These are phyloP conservation scores for Pestalotiopsis sp. DNA, from an alignment of 2,329 filamentous ascomycete species.

Conservation along the genomic window DNA sequence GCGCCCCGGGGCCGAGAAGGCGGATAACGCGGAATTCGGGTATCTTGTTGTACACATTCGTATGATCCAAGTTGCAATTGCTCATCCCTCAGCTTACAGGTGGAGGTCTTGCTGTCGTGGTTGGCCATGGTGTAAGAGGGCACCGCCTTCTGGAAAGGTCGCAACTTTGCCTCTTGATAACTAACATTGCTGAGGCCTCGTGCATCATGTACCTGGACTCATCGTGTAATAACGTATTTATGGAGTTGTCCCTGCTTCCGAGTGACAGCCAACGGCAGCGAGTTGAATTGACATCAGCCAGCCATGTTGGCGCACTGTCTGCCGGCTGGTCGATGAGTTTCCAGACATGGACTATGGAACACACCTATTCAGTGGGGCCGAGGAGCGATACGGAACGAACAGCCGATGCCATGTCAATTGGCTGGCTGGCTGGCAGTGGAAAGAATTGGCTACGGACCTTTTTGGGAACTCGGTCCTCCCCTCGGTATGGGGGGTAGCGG, in stretches of 20 bases:
- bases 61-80: not conserved
- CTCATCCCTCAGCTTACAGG: not conserved
- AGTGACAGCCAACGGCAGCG: not conserved
- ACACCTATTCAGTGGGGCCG: constrained; percentile 5
- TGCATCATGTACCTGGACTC: not conserved
- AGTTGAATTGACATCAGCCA: not conserved
- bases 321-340: not conserved
- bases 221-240: not conserved
- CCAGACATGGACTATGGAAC: not conserved
- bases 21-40: no score
- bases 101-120: not conserved
- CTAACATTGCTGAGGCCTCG: not conserved
- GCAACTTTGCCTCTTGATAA: not conserved
- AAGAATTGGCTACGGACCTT: not conserved
- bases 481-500: constrained; percentile 3
- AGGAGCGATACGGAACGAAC: constrained; percentile 7
- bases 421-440: no score
- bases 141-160: not conserved
- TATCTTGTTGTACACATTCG: no score
- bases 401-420: not conserved
- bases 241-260: not conserved
- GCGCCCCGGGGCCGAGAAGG: no score
- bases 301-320: not conserved
- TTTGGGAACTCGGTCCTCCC: constrained; percentile 1
- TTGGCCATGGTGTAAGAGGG: not conserved